Evolutionary conservation across 1,284 basidiomycete genomes (phyloP), one percentile per base, ranked within the genome.

Genomic region (Salmacisia buchloeana): DNA sequence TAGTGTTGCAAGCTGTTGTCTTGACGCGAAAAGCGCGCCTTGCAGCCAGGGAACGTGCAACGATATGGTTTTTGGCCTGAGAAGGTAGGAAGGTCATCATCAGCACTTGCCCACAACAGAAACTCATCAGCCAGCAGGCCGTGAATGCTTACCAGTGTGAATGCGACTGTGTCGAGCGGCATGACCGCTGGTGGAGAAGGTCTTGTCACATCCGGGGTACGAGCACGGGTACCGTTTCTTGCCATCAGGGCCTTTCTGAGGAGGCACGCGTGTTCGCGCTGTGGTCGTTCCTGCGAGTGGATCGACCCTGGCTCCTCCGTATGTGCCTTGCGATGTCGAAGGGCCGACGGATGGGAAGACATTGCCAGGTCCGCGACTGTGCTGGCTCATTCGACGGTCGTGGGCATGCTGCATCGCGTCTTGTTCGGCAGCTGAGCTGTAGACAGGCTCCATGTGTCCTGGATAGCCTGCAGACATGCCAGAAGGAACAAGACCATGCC

Each of bases 181-280:
- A 75, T 92, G 90, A 35, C 90, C 90, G 71, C 86, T 88, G 46
- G 90, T 92, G 60, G 88, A 89, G 80, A 92, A 92, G 1, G 85
- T 84, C 60, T 87, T 85, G 12, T 87, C 85, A 73, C 88, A 89
- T 6, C 84, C 86, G 2, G 80, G 70, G 35, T 74, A 72, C 25
- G 70, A 68, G 74, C 88, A 89, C 29, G 86, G 80, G 69, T 89
- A 87, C 60, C 76, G 66, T 61, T 77, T 78, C 81, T 83, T 81
- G 56, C 83, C 62, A 10, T 58, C 49, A 13, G 49, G 49, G 3
- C 49, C 49, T n/a, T 77, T 59, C 58, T 59, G 58, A 18, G 49
- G 49, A 18, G 13, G 29, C 25, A 33, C 27, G 6, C 49, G 49
- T 6, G 49, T 54, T 5, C 49, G 49, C 15, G 49, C 1, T 31